Base-by-base conservation (phyloP, 2,329 filamentous ascomycete species). In the Pleomassaria siparia region DNA sequence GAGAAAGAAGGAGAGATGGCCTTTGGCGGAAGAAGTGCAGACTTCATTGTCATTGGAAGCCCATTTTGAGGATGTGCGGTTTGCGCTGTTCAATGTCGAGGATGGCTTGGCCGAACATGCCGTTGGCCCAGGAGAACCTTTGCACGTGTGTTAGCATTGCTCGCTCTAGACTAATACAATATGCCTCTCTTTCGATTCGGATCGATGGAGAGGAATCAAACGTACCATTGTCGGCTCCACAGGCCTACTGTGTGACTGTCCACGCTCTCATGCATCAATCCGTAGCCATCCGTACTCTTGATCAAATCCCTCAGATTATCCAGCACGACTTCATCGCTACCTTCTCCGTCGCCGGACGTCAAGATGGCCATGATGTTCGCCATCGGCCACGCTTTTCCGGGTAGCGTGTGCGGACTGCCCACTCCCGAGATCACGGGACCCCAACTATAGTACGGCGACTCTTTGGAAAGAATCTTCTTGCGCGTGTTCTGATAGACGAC, bases 191-290 rank as follows among this genome's bases (percentile, higher is more conserved):
- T 12, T 12, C 42, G 40, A 5, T 16, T n/a, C 29, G 26, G 10
- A 20, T 24, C 5, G 7, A 44, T 3, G 18, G 8, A 24, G 18
- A 18, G 18, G 25, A 45, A 25, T 41, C 28, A n/a, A 30, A 51
- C 51, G 49, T 29, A 57, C 65, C 76, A 79, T 53, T 75, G 74
- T 43, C 77, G 59, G n/a, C 70, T 74, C 71, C 74, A 79, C 42
- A 72, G 60, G 2, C 55, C 66, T 7, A 53, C 53, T 40, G 71
- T 63, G 44, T 68, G 72, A 6, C 63, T 66, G 50, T 73, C 70
- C 40, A 79, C 71, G 53, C 76, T 79, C 64, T 80, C 77, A 58
- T 80, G 77, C 51, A 80, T 74, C 37, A 80, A 43, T 0, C 77
- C 77, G 2, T 74, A 59, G 1, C 75, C 73, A 62, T 72, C 74